Conservation (phyloP, 139 green algal genomes). For the Cymbomonas tetramitiformis region DNA sequence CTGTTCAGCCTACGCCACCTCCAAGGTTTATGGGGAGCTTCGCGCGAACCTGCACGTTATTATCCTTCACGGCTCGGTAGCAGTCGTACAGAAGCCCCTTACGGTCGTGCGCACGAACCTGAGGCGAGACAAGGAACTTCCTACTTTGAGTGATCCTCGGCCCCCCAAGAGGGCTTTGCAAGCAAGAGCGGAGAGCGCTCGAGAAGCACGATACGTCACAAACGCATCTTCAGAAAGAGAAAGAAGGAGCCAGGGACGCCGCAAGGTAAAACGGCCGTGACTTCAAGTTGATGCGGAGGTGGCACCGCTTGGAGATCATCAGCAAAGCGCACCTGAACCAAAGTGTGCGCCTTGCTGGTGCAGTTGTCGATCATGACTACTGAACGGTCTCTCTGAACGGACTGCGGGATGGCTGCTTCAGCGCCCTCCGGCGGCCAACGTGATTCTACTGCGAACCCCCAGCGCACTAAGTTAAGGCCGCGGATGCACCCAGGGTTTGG, state of each 20-base stretch:
- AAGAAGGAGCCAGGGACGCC: too few relatives aligned
- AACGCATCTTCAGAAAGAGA: too few relatives aligned
- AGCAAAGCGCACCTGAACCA: constrained; percentile 41
- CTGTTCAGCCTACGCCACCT: not conserved
- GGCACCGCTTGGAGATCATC: not conserved
- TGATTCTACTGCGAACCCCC: too few relatives aligned
- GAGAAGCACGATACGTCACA: too few relatives aligned
- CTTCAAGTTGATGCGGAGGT: not conserved
- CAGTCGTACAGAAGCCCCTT: constrained; percentile 69
- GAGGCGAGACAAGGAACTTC: too few relatives aligned
- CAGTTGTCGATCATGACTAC: constrained; percentile 46
- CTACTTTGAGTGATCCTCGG: not conserved
- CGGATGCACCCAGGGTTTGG: too few relatives aligned
- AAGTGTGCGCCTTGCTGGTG: constrained; percentile 34
- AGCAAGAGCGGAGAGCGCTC: too few relatives aligned
- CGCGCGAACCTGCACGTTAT: constrained; percentile 51
- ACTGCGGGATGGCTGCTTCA: not conserved
- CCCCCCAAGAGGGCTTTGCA: not conserved
- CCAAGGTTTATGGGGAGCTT: not conserved
- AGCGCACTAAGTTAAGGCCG: too few relatives aligned
- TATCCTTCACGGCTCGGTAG: constrained; percentile 48
- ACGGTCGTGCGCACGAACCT: constrained; percentile 36
- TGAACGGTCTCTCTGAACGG: not conserved
- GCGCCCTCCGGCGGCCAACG: too few relatives aligned
- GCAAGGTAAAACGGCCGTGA: too few relatives aligned